These are phyloP conservation scores for Akanthomyces lecanii DNA, from an alignment of 2,329 filamentous ascomycete species.

Conservation along the genomic window DNA sequence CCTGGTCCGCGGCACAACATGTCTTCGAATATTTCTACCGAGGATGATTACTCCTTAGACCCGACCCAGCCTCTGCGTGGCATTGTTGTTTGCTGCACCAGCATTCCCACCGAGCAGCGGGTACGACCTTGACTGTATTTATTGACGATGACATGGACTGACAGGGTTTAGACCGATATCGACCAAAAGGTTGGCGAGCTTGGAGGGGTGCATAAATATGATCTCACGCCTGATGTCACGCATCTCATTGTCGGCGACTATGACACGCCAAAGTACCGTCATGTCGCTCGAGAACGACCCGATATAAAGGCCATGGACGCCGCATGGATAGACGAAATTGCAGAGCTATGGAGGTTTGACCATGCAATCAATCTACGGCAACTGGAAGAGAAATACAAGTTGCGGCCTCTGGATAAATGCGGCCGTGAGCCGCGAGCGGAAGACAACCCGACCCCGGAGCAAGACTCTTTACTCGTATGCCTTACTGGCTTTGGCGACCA, in stretches of 20 bases:
- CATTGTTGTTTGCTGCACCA: slow-evolving; percentile 82
- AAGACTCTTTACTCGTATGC: slow-evolving; percentile 45
- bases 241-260: slow-evolving; percentile 89
- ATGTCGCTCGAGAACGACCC: slow-evolving; percentile 82
- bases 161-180: slow-evolving; percentile 45
- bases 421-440: slow-evolving; percentile 37
- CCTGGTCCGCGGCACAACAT: slow-evolving; percentile 23
- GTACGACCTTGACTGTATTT: slow-evolving; percentile 42
- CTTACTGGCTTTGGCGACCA: slow-evolving; percentile 58
- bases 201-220: slow-evolving; percentile 81
- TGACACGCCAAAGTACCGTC: slow-evolving; percentile 89
- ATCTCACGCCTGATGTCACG: slow-evolving; percentile 93
- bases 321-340: slow-evolving; percentile 80
- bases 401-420: slow-evolving; percentile 58
- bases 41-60: slow-evolving; percentile 41
- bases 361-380: slow-evolving; percentile 68
- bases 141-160: neutral
- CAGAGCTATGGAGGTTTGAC: slow-evolving; percentile 75
- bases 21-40: slow-evolving; percentile 21
- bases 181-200: slow-evolving; percentile 68
- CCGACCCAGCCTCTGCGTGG: slow-evolving; percentile 62
- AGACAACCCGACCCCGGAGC: slow-evolving; percentile 21
- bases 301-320: slow-evolving; percentile 80
- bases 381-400: slow-evolving; percentile 62
- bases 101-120: slow-evolving; percentile 72